Conservation (phyloP, 441 rosid species). For the Corymbia calophylla region DNA sequence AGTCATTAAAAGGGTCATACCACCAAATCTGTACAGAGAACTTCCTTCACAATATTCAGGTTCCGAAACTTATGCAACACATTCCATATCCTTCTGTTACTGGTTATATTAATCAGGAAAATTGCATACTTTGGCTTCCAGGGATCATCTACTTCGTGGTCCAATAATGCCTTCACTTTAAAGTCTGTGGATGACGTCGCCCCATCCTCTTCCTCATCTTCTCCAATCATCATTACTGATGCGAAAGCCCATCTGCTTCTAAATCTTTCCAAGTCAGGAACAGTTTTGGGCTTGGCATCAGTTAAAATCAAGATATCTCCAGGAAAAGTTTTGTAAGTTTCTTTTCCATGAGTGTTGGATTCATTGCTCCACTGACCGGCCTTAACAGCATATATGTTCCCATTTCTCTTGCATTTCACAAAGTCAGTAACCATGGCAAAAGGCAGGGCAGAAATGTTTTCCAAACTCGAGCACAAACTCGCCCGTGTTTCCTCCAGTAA, state of each 20-base stretch:
- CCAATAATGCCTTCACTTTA: slow-evolving; percentile 8
- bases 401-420: not conserved
- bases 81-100: slow-evolving; percentile 52
- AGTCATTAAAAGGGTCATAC: slow-evolving; percentile 15
- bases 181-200: slow-evolving; percentile 7
- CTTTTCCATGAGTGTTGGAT: slow-evolving; percentile 15
- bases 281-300: slow-evolving; percentile 30
- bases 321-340: slow-evolving; percentile 37
- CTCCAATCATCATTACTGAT: slow-evolving; percentile 1
- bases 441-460: not conserved
- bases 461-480: slow-evolving; percentile 14
- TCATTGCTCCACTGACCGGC: slow-evolving; percentile 41
- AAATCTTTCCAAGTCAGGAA: slow-evolving; percentile 24
- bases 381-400: not conserved
- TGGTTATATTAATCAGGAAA: slow-evolving; percentile 25
- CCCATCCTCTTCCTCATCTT: slow-evolving; percentile 8
- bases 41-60: slow-evolving; percentile 8
- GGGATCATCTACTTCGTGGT: not conserved
- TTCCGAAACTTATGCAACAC: slow-evolving; percentile 25
- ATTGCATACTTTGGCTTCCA: slow-evolving; percentile 18
- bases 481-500: slow-evolving; percentile 42
- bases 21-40: slow-evolving; percentile 6
- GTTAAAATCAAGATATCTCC: slow-evolving; percentile 31
- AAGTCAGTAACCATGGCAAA: not conserved
- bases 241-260: slow-evolving; percentile 35